These are phyloP conservation scores for Linnemannia zychae DNA, from an alignment of 192 early-diverging fungal genomes.

Conservation along the genomic window DNA sequence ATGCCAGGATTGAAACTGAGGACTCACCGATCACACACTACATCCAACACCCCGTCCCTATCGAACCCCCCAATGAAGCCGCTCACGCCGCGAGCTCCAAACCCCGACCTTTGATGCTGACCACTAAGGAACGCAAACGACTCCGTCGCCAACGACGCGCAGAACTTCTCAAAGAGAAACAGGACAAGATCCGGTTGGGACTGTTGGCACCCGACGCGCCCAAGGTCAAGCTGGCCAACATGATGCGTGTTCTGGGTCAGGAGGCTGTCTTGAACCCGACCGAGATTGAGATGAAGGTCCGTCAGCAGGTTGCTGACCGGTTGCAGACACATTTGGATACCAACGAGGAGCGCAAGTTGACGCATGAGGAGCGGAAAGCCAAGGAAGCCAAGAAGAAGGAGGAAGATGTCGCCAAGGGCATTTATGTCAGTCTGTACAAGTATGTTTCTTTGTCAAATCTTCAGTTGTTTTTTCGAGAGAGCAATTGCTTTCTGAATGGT, in stretches of 20 bases:
- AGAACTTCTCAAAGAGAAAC: conserved; percentile 92
- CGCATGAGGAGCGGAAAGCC: conserved; percentile 86
- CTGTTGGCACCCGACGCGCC: conserved; percentile 93
- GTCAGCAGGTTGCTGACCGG: conserved; percentile 86
- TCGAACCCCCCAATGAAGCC: conserved; percentile 80
- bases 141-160: conserved; percentile 88
- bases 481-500: too few species aligned
- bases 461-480: neutral
- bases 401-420: conserved; percentile 76
- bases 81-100: conserved; percentile 63
- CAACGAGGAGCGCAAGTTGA: conserved; percentile 88
- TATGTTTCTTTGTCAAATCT: too few species aligned
- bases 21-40: conserved; percentile 76
- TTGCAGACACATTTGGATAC: conserved; percentile 84
- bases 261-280: conserved; percentile 97
- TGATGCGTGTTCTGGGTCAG: conserved; percentile 95
- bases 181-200: conserved; percentile 94
- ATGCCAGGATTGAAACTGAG: conserved; percentile 55
- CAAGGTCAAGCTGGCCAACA: conserved; percentile 91
- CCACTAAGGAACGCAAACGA: conserved; percentile 93
- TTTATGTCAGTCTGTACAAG: conserved; percentile 90
- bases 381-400: conserved; percentile 83
- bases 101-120: conserved; percentile 80
- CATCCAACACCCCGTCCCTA: conserved; percentile 90
- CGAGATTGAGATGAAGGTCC: conserved; percentile 92